Evolutionary conservation across 2,329 filamentous ascomycete species (phyloP).

Genomic region (Leptographium flavum): DNA sequence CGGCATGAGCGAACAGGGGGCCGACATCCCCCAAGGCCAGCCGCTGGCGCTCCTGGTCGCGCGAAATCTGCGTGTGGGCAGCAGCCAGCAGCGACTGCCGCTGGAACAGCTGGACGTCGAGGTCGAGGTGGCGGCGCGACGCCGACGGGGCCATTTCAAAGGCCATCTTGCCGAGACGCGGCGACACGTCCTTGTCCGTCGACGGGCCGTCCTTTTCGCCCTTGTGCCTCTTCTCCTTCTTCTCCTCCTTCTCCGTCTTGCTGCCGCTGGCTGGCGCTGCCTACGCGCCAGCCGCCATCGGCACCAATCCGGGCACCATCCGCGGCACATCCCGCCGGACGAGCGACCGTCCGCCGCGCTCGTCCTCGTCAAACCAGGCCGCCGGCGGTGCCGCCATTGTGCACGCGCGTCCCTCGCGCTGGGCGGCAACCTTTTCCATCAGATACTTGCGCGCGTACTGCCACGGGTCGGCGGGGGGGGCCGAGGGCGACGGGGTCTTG

Average conservation of each 20-base stretch:
- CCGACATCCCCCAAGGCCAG: too few species aligned
- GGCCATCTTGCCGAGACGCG: slow-evolving; percentile 7
- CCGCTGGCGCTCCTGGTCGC: not conserved
- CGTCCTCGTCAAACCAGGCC: too few species aligned
- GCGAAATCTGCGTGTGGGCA: slow-evolving; percentile 8
- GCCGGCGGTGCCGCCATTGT: not conserved
- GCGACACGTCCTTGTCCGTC: not conserved
- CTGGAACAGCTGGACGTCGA: slow-evolving; percentile 10
- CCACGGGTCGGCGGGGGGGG: slow-evolving; percentile 6
- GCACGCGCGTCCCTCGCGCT: slow-evolving; percentile 6
- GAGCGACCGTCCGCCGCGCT: too few species aligned
- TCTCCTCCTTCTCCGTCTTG: not conserved
- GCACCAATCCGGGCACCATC: not conserved
- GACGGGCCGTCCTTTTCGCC: not conserved
- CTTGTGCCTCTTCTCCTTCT: not conserved
- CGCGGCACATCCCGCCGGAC: too few species aligned
- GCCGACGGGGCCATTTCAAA: slow-evolving; percentile 9
- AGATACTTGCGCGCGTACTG: slow-evolving; percentile 8
- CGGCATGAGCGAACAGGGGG: too few species aligned
- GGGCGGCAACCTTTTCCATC: slow-evolving; percentile 8
- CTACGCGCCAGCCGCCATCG: slow-evolving; percentile 3
- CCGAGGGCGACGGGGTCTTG: too few species aligned
- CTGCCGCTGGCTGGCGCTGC: not conserved
- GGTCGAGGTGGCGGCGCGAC: slow-evolving; percentile 8
- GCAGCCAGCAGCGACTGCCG: slow-evolving; percentile 10